These are phyloP conservation scores for Huiozyma naganishii DNA, from an alignment of 805 yeast species.

Conservation along the genomic window DNA sequence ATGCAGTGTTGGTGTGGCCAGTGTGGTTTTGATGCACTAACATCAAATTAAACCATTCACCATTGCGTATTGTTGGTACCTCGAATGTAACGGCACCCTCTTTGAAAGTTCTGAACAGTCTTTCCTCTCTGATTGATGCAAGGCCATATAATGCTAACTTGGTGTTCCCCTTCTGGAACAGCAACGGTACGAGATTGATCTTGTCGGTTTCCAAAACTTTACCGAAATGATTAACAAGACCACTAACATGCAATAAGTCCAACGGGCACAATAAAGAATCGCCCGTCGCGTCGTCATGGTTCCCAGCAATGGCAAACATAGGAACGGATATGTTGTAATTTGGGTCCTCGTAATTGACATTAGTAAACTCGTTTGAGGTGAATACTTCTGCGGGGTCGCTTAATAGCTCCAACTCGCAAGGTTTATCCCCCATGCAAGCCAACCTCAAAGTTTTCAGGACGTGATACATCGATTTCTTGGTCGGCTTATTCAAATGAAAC, in stretches of 20 bases:
- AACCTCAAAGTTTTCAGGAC: slow-evolving; percentile 62
- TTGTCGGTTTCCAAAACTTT: slow-evolving; percentile 64
- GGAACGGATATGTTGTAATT: slow-evolving; percentile 84
- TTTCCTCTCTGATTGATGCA: slow-evolving; percentile 81
- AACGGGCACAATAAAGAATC: slow-evolving; percentile 71
- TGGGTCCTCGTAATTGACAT: slow-evolving; percentile 83
- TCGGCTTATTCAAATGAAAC: slow-evolving; percentile 83
- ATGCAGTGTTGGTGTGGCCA: slow-evolving; percentile 68
- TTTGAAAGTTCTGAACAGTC: slow-evolving; percentile 71
- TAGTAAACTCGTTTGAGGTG: slow-evolving; percentile 48
- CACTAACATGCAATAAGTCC: slow-evolving; percentile 73
- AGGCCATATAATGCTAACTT: slow-evolving; percentile 80
- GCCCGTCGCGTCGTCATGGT: slow-evolving; percentile 95
- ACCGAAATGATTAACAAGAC: slow-evolving; percentile 85
- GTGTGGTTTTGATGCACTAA: slow-evolving; percentile 89
- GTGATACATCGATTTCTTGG: slow-evolving; percentile 75
- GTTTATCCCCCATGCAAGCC: slow-evolving; percentile 75
- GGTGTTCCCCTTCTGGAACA: slow-evolving; percentile 75
- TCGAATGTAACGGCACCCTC: slow-evolving; percentile 72
- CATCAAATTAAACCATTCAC: slow-evolving; percentile 74
- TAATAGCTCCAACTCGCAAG: slow-evolving; percentile 72
- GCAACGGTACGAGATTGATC: slow-evolving; percentile 61
- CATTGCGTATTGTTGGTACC: slow-evolving; percentile 47
- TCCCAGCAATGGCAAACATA: slow-evolving; percentile 85
- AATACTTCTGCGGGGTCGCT: slow-evolving; percentile 65